Conservation (phyloP, 1,284 basidiomycete genomes). For the Pyrrhoderma noxium region DNA sequence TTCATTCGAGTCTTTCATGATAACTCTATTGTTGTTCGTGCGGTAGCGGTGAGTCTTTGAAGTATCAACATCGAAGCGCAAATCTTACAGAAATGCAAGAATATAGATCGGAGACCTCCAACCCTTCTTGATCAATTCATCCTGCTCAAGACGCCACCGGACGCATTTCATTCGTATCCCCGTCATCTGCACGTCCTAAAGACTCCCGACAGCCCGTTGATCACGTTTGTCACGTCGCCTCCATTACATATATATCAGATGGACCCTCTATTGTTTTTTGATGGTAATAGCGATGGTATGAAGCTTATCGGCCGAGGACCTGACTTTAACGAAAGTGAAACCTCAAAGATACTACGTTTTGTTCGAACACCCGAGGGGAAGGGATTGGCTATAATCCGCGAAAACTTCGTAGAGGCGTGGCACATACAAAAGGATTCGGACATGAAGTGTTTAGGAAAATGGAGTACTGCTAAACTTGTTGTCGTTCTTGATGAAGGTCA, state of each 20-base stretch:
- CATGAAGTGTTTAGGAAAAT: constrained; percentile 37
- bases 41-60: constrained; percentile 51
- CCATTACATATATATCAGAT: constrained; percentile 53
- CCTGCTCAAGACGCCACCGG: constrained; percentile 53
- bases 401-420: constrained; percentile 58
- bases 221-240: constrained; percentile 54
- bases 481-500: constrained; percentile 59
- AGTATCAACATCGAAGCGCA: not conserved
- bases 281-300: constrained; percentile 48
- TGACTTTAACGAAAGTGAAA: constrained; percentile 38
- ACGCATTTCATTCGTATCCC: constrained; percentile 39
- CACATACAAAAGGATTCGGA: constrained; percentile 39
- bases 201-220: constrained; percentile 30
- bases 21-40: constrained; percentile 64
- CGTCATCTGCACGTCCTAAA: constrained; percentile 49
- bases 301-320: constrained; percentile 32
- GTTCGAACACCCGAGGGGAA: constrained; percentile 70
- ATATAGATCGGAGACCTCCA: constrained; percentile 84
- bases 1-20: constrained; percentile 68
- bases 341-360: constrained; percentile 48
- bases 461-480: constrained; percentile 51
- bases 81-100: constrained; percentile 34
- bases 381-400: constrained; percentile 59
- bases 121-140: constrained; percentile 75
- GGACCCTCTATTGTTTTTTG: constrained; percentile 50